Evolutionary conservation across 2,329 filamentous ascomycete genomes (phyloP), one percentile per base, ranked within the genome.

Genomic region (Botrytis pseudocinerea): DNA sequence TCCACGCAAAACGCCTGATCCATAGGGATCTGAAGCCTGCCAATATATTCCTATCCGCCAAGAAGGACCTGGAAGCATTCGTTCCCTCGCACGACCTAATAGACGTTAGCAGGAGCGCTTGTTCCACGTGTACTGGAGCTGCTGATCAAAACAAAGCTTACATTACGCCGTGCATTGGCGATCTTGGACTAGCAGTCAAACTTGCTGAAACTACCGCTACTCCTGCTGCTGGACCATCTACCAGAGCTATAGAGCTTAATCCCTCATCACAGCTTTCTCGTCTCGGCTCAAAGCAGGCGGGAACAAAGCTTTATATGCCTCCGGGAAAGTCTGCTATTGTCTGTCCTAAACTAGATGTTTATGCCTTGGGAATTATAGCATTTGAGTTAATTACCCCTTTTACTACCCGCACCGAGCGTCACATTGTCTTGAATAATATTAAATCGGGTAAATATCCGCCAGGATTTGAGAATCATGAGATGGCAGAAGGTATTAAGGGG

Each of bases 1-100:
- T 92, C 2, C 90, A 92, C 76, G 81, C 83, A 0, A 84, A 88
- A 73, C 84, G 85, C 9, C 87, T 92, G 65, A 85, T 91, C 0
- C 90, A 92, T 77, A 87, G 90, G 16, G 90, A 92, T 77, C 83
- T 92, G 35, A 92, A 92, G 77, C 90, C 90, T 0, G 88, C 87
- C 4, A 92, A 92, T 76, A 87, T 92, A 42, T 91, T 92, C 80
- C 82, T 92, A 0, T 87, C 87, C 3, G 79, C 85, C n/a, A 80
- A 83, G 28, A 80, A 78, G 6, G 78, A 80, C 2, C 75, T 38
- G 75, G 77, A 78, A 78, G 62, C 82, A 68, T 69, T 75, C 51
- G 60, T 48, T 46, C 60, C 73, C 14, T 73, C 83, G 0, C 80
- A 84, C 6, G 84, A 86, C 28, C 84, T 83, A 32, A 82, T 86